A percentile compares a stretch with the other conserved stretches of the same genome.
phyloP scores from a whole-genome alignment of 2,329 filamentous ascomycete species.

The Penicillium concentricum region DNA sequence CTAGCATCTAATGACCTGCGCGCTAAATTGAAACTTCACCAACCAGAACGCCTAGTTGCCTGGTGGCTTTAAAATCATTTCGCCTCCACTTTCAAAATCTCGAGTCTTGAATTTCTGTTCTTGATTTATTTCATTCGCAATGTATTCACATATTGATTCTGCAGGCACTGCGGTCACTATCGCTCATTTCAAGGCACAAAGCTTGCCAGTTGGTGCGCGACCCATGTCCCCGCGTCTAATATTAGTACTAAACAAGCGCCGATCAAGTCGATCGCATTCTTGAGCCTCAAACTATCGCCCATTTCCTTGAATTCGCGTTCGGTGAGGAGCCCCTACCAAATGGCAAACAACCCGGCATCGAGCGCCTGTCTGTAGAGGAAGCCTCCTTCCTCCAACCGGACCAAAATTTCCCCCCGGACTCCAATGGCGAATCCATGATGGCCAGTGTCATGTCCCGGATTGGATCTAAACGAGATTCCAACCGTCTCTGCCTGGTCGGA shows the following conservation, averaged over 20 bases:
- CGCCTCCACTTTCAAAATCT: not conserved
- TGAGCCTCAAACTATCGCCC: constrained; percentile 23
- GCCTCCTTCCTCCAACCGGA: not conserved
- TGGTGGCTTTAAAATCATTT: not conserved
- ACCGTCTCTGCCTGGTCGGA: constrained; percentile 19
- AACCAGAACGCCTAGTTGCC: not conserved
- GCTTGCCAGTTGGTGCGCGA: constrained; percentile 12
- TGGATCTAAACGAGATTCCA: constrained; percentile 10
- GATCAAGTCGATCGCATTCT: constrained; percentile 29
- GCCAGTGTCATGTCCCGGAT: constrained; percentile 11
- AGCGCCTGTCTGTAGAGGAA: constrained; percentile 11
- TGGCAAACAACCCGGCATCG: constrained; percentile 13
- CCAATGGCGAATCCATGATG: constrained; percentile 4
- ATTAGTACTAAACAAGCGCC: not conserved
- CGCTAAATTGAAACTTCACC: not conserved
- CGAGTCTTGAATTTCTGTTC: not conserved
- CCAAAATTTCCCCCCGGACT: not conserved
- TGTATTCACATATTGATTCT: constrained; percentile 1
- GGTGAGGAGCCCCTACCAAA: constrained; percentile 14
- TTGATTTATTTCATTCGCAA: not conserved
- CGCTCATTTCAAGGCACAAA: constrained; percentile 10
- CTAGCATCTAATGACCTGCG: not conserved
- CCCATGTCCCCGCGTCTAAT: not conserved
- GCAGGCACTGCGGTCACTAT: constrained; percentile 1
- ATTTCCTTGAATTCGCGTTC: constrained; percentile 19